These are phyloP conservation scores for Lecanicillium sp. DNA, from an alignment of 2,329 filamentous ascomycete genomes.

Conservation along the genomic window DNA sequence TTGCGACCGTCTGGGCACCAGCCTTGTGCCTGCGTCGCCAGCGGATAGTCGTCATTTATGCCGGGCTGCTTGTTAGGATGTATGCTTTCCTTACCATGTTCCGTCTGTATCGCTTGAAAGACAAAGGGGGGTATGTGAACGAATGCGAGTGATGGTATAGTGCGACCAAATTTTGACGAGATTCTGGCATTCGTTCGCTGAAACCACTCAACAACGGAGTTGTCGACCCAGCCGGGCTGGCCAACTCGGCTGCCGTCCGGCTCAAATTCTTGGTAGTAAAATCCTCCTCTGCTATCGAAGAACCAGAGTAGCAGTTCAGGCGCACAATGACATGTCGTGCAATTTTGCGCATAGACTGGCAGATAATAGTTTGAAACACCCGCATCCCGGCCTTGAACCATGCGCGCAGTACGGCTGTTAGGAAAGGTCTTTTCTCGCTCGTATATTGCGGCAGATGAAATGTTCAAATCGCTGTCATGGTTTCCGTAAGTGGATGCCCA, in stretches of 20 bases:
- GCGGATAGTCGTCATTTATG: constrained; percentile 35
- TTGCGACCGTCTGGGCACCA: constrained; percentile 34
- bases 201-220: constrained; percentile 38
- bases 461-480: constrained; percentile 55
- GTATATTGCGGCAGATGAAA: constrained; percentile 39
- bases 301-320: constrained; percentile 57
- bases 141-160: constrained; percentile 38
- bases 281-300: constrained; percentile 59
- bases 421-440: constrained; percentile 30
- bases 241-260: constrained; percentile 20
- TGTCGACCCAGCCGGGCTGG: constrained; percentile 38
- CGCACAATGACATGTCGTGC: constrained; percentile 21
- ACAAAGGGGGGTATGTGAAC: constrained; percentile 41
- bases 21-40: constrained; percentile 34
- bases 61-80: constrained; percentile 32
- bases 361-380: constrained; percentile 42
- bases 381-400: constrained; percentile 26
- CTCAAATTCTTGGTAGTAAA: constrained; percentile 34
- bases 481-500: constrained; percentile 69
- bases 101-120: constrained; percentile 29
- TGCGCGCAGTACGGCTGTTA: constrained; percentile 30
- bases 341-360: constrained; percentile 31
- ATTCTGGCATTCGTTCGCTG: constrained; percentile 22
- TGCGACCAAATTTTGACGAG: constrained; percentile 19
- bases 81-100: constrained; percentile 19